Conservation (phyloP, 1,139 yeast species). For the Zygosaccharomyces sapae region DNA sequence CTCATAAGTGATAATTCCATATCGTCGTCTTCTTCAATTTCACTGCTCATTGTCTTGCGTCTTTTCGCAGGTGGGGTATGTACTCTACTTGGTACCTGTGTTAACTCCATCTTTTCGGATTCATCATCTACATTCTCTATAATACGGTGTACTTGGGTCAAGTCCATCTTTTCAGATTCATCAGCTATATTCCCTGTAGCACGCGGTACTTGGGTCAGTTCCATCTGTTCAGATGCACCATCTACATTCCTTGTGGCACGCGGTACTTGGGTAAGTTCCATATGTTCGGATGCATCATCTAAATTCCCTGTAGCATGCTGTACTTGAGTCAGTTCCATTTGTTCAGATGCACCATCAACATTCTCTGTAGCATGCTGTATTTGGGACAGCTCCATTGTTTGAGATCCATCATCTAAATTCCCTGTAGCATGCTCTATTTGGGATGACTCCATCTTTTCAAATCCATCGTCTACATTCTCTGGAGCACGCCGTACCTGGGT, state of each 20-base stretch:
- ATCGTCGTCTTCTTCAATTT: conserved; percentile 16
- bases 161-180: conserved; percentile 31
- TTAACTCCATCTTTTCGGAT: conserved; percentile 5
- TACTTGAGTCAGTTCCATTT: conserved; percentile 34
- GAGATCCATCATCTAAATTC: conserved; percentile 20
- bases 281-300: conserved; percentile 19
- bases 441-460: neutral
- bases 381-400: conserved; percentile 33
- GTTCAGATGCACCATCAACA: conserved; percentile 17
- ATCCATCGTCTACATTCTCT: conserved; percentile 8
- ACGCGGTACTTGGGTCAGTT: conserved; percentile 26
- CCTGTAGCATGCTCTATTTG: neutral
- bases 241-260: neutral
- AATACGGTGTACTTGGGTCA: conserved; percentile 23
- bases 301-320: conserved; percentile 6
- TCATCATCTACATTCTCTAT: conserved; percentile 1
- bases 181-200: conserved; percentile 13
- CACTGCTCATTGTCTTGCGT: neutral
- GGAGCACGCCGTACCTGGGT: conserved; percentile 20
- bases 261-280: conserved; percentile 27
- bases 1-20: conserved; percentile 26
- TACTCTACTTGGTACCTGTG: neutral
- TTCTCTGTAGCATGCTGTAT: conserved; percentile 5
- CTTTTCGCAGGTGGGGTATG: conserved; percentile 5
- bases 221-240: conserved; percentile 29